phyloP scores from a whole-genome alignment of 1,284 basidiomycete genomes.

The Tilletiaria anomala region DNA sequence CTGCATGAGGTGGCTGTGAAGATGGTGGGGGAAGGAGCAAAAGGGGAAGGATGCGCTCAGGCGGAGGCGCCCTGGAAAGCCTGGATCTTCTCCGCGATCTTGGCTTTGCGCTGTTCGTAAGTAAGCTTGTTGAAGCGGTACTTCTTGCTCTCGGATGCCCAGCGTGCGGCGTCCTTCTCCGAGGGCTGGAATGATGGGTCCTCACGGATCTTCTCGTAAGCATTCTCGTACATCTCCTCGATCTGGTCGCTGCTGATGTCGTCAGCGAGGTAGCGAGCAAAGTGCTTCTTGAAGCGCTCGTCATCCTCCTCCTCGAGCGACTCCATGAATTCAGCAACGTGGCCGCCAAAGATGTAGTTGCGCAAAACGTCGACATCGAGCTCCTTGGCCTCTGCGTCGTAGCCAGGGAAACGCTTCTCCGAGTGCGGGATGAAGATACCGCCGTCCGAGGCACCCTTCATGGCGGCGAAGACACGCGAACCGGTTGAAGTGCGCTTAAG shows the following conservation, averaged over 20 bases:
- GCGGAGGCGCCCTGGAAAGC: no score
- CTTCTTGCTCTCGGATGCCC: constrained; percentile 74
- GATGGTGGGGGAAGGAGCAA: no score
- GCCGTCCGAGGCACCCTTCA: constrained; percentile 98
- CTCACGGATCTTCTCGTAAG: constrained; percentile 71
- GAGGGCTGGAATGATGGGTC: constrained; percentile 80
- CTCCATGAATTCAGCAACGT: constrained; percentile 99
- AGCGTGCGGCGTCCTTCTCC: constrained; percentile 72
- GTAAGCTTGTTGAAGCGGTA: constrained; percentile 60
- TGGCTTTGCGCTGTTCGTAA: constrained; percentile 48
- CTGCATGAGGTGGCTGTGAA: no score
- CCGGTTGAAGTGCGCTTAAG: constrained; percentile 96
- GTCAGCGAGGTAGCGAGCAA: constrained; percentile 84
- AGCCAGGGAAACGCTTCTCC: constrained; percentile 96
- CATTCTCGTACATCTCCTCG: constrained; percentile 84
- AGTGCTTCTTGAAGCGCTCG: constrained; percentile 98
- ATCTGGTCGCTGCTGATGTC: constrained; percentile 92
- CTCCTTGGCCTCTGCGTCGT: constrained; percentile 82
- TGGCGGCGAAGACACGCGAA: constrained; percentile 92
- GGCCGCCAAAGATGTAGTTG: constrained; percentile 96
- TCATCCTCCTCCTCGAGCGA: constrained; percentile 98
- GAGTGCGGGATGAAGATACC: constrained; percentile 97
- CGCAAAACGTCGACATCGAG: constrained; percentile 87
- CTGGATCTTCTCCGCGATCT: constrained; percentile 34
- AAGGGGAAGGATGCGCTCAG: no score